Evolutionary conservation across 1,139 yeast species (phyloP).

Genomic region (Protomyces macrosporus): DNA sequence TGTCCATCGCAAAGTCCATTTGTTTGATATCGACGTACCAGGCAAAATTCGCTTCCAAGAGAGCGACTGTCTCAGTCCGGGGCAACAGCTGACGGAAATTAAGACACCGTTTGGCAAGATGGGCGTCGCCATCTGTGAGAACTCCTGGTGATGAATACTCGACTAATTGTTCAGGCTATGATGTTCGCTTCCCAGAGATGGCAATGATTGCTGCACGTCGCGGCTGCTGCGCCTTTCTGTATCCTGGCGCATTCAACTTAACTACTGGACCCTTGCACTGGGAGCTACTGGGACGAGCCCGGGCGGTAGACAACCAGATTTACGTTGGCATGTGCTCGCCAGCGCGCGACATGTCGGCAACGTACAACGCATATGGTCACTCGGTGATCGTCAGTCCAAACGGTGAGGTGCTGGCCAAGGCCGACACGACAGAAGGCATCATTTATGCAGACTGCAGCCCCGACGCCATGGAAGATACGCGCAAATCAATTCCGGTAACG

Average conservation of each 20-base stretch:
- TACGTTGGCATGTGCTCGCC: slow-evolving; percentile 82
- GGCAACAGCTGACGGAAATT: slow-evolving; percentile 72
- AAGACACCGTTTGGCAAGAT: slow-evolving; percentile 66
- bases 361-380: slow-evolving; percentile 91
- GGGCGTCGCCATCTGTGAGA: slow-evolving; percentile 80
- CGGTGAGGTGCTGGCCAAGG: slow-evolving; percentile 76
- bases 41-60: slow-evolving; percentile 83
- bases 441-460: slow-evolving; percentile 75
- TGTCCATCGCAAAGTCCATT: slow-evolving; percentile 80
- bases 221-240: slow-evolving; percentile 80
- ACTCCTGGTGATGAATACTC: too few relatives aligned
- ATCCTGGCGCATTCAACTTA: slow-evolving; percentile 94
- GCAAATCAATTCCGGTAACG: slow-evolving; percentile 71
- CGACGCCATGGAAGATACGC: slow-evolving; percentile 53
- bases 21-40: slow-evolving; percentile 88
- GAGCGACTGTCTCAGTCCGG: slow-evolving; percentile 67
- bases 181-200: slow-evolving; percentile 84
- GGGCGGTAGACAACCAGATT: slow-evolving; percentile 86
- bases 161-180: slow-evolving; percentile 45
- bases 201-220: slow-evolving; percentile 73
- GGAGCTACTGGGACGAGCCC: slow-evolving; percentile 76
- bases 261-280: slow-evolving; percentile 90
- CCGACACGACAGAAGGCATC: slow-evolving; percentile 78
- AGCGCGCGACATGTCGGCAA: slow-evolving; percentile 65
- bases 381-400: slow-evolving; percentile 79